Conservation (phyloP, 2,329 filamentous ascomycete species). For the Trichoderma koningiopsis region DNA sequence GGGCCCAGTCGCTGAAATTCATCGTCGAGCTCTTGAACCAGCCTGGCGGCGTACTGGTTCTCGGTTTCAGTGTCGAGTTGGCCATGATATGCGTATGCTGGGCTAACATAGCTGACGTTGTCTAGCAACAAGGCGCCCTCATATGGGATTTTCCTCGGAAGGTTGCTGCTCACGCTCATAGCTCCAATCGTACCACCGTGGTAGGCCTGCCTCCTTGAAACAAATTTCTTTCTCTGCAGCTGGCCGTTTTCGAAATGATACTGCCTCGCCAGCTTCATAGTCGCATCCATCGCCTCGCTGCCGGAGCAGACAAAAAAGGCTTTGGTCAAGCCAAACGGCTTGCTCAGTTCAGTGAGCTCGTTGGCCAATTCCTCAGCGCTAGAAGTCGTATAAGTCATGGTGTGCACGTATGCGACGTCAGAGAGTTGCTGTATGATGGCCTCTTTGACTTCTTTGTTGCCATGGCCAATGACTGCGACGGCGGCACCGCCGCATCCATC, state of each 20-base stretch:
- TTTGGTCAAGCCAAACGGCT: slow-evolving; percentile 40
- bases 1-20: slow-evolving; percentile 67
- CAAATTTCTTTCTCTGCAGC: slow-evolving; percentile 42
- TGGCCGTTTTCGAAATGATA: slow-evolving; percentile 48
- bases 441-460: slow-evolving; percentile 59
- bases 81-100: slow-evolving; percentile 67
- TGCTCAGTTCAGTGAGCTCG: slow-evolving; percentile 43
- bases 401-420: slow-evolving; percentile 51
- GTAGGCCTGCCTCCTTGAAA: slow-evolving; percentile 48
- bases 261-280: slow-evolving; percentile 52
- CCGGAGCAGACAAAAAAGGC: slow-evolving; percentile 41
- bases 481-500: slow-evolving; percentile 75
- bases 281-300: slow-evolving; percentile 50
- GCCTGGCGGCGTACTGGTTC: slow-evolving; percentile 59
- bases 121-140: slow-evolving; percentile 40
- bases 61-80: slow-evolving; percentile 55
- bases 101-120: slow-evolving; percentile 63
- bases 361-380: slow-evolving; percentile 45
- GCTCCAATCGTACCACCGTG: slow-evolving; percentile 62
- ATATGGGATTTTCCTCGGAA: slow-evolving; percentile 61
- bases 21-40: slow-evolving; percentile 66
- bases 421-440: slow-evolving; percentile 63
- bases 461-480: slow-evolving; percentile 60
- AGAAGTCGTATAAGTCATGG: slow-evolving; percentile 49
- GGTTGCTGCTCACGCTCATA: slow-evolving; percentile 65